A percentile compares a stretch with the other conserved stretches of the same genome.
Conservation (phyloP, 345 rosid genomes). For the Gynandropsis gynandra region DNA sequence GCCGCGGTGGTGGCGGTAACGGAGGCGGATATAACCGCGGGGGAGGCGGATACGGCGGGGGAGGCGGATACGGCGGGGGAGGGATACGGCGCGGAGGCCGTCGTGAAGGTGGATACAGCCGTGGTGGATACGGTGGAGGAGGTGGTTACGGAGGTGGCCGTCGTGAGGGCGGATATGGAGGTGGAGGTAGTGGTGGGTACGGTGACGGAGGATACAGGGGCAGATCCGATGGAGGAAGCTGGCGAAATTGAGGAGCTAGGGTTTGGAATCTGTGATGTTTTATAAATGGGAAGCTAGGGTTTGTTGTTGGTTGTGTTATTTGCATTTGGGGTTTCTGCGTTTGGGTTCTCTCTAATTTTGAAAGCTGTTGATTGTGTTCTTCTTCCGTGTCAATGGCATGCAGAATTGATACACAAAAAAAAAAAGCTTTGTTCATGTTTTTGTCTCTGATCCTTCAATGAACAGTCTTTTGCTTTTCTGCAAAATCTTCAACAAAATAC, state of each 20-base stretch:
- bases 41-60: slow-evolving; percentile 29
- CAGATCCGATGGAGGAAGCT: slow-evolving; percentile 42
- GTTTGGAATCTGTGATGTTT: too few species aligned
- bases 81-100: slow-evolving; percentile 34
- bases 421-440: too few species aligned
- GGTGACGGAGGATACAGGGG: slow-evolving; percentile 55
- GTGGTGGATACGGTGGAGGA: slow-evolving; percentile 26
- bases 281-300: too few species aligned
- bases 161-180: slow-evolving; percentile 39
- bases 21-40: slow-evolving; percentile 26
- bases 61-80: slow-evolving; percentile 33
- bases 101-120: slow-evolving; percentile 32
- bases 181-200: slow-evolving; percentile 32
- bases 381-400: too few species aligned
- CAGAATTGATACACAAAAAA: too few species aligned
- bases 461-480: too few species aligned
- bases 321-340: too few species aligned
- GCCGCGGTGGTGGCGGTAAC: slow-evolving; percentile 39
- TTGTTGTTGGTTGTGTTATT: too few species aligned
- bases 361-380: too few species aligned
- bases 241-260: slow-evolving; percentile 37
- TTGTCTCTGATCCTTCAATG: too few species aligned
- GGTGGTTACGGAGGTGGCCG: slow-evolving; percentile 26
- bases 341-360: too few species aligned
- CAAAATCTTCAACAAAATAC: too few species aligned